Evolutionary conservation across 2,329 filamentous ascomycete species (phyloP).

Genomic region (Penicillium brevicompactum): DNA sequence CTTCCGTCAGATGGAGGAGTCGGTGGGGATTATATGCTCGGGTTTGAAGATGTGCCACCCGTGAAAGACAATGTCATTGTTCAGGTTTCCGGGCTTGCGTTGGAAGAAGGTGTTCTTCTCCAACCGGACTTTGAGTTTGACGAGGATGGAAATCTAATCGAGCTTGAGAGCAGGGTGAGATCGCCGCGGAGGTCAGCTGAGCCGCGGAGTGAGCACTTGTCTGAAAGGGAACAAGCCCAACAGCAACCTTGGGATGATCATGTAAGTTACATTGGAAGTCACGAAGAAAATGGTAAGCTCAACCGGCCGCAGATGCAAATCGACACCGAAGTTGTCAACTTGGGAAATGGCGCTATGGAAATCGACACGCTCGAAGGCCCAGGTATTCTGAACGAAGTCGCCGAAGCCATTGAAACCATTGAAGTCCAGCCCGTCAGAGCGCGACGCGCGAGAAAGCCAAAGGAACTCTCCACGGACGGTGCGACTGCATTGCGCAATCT

Average conservation of each 20-base stretch:
- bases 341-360: background rate
- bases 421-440: slow-evolving; percentile 5
- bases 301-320: slow-evolving; percentile 1
- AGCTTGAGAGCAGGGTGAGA: slow-evolving; percentile 35
- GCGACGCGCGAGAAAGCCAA: slow-evolving; percentile 19
- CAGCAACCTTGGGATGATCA: background rate
- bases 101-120: slow-evolving; percentile 34
- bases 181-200: slow-evolving; percentile 13
- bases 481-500: slow-evolving; percentile 57
- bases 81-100: slow-evolving; percentile 22
- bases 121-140: slow-evolving; percentile 65
- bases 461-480: slow-evolving; percentile 51
- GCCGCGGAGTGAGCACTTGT: background rate
- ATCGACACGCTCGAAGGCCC: background rate
- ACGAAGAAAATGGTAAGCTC: background rate
- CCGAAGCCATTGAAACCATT: background rate
- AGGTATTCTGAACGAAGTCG: background rate
- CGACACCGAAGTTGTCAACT: background rate
- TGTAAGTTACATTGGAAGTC: slow-evolving; percentile 1
- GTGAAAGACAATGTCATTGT: slow-evolving; percentile 34
- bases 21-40: slow-evolving; percentile 41
- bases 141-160: slow-evolving; percentile 61
- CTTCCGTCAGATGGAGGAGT: slow-evolving; percentile 53
- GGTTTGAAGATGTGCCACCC: slow-evolving; percentile 41
- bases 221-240: background rate